Evolutionary conservation across 2,329 filamentous ascomycete genomes (phyloP).

Genomic region (Colletotrichum destructivum): DNA sequence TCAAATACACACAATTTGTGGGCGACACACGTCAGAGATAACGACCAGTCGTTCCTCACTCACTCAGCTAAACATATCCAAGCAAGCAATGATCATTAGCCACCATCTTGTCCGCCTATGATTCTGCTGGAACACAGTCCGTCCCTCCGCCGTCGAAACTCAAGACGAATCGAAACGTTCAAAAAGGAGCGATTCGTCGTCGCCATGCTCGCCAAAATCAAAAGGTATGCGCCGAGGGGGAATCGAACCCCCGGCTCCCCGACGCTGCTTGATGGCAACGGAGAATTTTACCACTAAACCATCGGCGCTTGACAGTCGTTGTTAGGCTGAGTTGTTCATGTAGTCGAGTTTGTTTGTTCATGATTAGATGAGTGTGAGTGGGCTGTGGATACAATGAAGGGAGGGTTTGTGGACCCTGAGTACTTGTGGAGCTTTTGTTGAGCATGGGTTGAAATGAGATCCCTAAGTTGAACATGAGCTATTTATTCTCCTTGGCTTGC

Average conservation of each 20-base stretch:
- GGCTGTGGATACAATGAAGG: neutral
- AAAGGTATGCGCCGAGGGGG: constrained; percentile 9
- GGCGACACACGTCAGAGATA: too few relatives aligned
- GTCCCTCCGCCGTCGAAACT: neutral
- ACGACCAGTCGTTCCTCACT: too few relatives aligned
- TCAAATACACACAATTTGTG: too few relatives aligned
- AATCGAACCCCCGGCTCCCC: constrained; percentile 27
- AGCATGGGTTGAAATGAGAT: too few relatives aligned
- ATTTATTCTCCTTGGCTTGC: too few relatives aligned
- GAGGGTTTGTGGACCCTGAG: neutral
- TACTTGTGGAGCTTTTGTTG: neutral
- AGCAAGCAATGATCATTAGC: too few relatives aligned
- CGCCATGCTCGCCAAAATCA: neutral
- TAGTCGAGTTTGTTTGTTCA: accelerated
- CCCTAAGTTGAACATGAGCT: too few relatives aligned
- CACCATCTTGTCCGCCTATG: too few relatives aligned
- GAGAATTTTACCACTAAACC: constrained; percentile 29
- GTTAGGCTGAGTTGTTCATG: accelerated
- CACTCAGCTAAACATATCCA: too few relatives aligned
- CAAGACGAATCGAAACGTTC: too few relatives aligned
- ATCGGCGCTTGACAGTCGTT: neutral
- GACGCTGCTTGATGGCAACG: constrained; percentile 24
- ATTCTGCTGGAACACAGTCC: too few relatives aligned
- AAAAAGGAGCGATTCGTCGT: too few relatives aligned
- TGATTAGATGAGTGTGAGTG: neutral